These are phyloP conservation scores for Hypoxylon sp. DNA, from an alignment of 2,329 filamentous ascomycete genomes.

Conservation along the genomic window DNA sequence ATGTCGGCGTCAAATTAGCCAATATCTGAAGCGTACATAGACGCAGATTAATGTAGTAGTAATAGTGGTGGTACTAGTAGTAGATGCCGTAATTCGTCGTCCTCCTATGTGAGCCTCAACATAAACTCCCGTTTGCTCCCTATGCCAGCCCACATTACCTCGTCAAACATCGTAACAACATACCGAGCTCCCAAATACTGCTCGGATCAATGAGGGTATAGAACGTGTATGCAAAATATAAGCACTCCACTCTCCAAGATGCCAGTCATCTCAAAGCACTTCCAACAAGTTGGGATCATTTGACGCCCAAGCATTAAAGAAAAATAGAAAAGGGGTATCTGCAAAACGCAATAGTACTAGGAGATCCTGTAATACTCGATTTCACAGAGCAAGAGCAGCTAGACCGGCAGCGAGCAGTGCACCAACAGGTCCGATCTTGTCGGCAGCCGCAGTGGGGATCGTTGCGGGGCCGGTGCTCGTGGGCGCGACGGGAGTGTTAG, in stretches of 20 bases:
- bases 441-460: constrained; percentile 58
- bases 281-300: constrained; percentile 23
- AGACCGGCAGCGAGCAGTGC: constrained; percentile 59
- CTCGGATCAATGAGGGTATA: constrained; percentile 50
- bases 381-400: constrained; percentile 58
- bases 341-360: constrained; percentile 36
- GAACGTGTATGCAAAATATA: constrained; percentile 40
- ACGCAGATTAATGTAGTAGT: constrained; percentile 38
- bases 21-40: constrained; percentile 39
- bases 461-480: constrained; percentile 48
- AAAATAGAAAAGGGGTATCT: constrained; percentile 38
- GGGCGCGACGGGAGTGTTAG: constrained; percentile 51
- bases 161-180: constrained; percentile 46
- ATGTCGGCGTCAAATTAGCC: constrained; percentile 40
- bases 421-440: constrained; percentile 55
- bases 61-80: too few species aligned
- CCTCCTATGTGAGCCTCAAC: constrained; percentile 37
- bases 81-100: constrained; percentile 11
- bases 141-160: constrained; percentile 41
- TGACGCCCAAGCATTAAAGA: constrained; percentile 25
- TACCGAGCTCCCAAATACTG: constrained; percentile 34
- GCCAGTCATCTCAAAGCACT: constrained; percentile 32
- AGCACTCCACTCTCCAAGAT: constrained; percentile 40
- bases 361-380: constrained; percentile 25
- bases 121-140: constrained; percentile 34